Conservation (phyloP, 1,139 yeast species). For the Debaryomyces udenii region DNA sequence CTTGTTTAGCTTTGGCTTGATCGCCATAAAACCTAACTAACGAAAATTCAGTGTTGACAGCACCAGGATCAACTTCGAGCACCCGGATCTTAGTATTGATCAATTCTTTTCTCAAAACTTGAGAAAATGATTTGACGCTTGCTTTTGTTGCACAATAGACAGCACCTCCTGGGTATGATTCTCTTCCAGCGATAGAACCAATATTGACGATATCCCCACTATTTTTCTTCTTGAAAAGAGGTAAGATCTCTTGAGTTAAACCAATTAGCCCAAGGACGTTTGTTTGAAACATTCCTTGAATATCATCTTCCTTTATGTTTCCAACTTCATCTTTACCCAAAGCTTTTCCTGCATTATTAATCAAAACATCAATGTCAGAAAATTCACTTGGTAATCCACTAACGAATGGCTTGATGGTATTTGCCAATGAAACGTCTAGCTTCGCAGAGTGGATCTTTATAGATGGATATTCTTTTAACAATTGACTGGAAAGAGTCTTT, state of each 20-base stretch:
- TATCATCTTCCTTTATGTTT: slow-evolving; percentile 52
- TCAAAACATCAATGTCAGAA: slow-evolving; percentile 61
- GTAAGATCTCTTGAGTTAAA: slow-evolving; percentile 67
- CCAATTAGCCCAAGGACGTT: slow-evolving; percentile 74
- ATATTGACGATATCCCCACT: slow-evolving; percentile 52
- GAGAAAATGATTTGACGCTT: slow-evolving; percentile 50
- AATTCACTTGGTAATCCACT: slow-evolving; percentile 54
- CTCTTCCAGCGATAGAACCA: slow-evolving; percentile 57
- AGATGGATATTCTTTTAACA: slow-evolving; percentile 48
- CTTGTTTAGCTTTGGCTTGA: slow-evolving; percentile 41
- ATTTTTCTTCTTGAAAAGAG: slow-evolving; percentile 58
- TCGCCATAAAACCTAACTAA: slow-evolving; percentile 52
- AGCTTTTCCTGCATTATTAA: slow-evolving; percentile 86
- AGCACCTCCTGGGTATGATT: slow-evolving; percentile 54
- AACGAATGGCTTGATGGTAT: slow-evolving; percentile 56
- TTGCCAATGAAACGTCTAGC: slow-evolving; percentile 63
- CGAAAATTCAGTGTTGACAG: slow-evolving; percentile 55
- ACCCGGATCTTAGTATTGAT: slow-evolving; percentile 50
- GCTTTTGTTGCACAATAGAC: slow-evolving; percentile 56
- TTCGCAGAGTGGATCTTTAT: slow-evolving; percentile 51
- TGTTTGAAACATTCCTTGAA: slow-evolving; percentile 68
- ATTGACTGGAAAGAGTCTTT: slow-evolving; percentile 46
- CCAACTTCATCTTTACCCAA: slow-evolving; percentile 71
- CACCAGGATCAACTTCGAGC: slow-evolving; percentile 55
- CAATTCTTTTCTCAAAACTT: slow-evolving; percentile 50